Evolutionary conservation across 2,329 filamentous ascomycete species (phyloP).

Genomic region (Aurifilum marmelostoma): DNA sequence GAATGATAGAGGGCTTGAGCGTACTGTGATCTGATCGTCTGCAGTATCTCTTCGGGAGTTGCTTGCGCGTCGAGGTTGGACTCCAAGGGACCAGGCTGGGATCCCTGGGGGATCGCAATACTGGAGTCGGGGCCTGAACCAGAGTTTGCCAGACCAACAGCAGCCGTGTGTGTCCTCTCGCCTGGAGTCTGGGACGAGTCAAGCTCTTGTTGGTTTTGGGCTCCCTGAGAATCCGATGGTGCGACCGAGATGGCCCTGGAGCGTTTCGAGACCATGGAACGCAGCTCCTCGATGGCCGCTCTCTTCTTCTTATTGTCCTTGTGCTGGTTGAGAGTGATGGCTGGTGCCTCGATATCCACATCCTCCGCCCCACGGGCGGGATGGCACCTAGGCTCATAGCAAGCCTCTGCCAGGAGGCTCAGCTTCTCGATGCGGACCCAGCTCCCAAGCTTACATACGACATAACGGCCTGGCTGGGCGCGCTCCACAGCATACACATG

Average conservation of each 20-base stretch:
- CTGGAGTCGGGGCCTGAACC: neutral
- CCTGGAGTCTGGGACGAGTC: neutral
- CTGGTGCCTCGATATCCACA: constrained; percentile 31
- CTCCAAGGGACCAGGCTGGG: constrained; percentile 21
- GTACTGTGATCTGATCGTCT: constrained; percentile 62
- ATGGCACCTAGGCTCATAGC: constrained; percentile 40
- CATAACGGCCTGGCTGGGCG: constrained; percentile 63
- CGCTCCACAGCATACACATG: constrained; percentile 68
- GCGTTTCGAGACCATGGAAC: constrained; percentile 61
- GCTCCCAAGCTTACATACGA: constrained; percentile 67
- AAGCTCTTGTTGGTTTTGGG: constrained; percentile 27
- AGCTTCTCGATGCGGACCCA: constrained; percentile 67
- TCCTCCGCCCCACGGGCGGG: constrained; percentile 29
- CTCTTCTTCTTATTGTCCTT: constrained; percentile 58
- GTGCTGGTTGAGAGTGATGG: constrained; percentile 51
- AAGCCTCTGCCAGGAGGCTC: constrained; percentile 51
- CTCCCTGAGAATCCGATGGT: constrained; percentile 36
- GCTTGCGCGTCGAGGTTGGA: constrained; percentile 40
- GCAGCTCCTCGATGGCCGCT: constrained; percentile 65
- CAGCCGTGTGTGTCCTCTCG: constrained; percentile 11
- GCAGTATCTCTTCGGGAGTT: constrained; percentile 57
- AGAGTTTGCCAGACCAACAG: neutral
- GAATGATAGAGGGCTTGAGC: constrained; percentile 65
- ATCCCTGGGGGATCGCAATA: constrained; percentile 3
- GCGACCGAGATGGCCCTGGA: constrained; percentile 49